These are phyloP conservation scores for Cucumis variabilis DNA, from an alignment of 331 rosid species.

Conservation along the genomic window DNA sequence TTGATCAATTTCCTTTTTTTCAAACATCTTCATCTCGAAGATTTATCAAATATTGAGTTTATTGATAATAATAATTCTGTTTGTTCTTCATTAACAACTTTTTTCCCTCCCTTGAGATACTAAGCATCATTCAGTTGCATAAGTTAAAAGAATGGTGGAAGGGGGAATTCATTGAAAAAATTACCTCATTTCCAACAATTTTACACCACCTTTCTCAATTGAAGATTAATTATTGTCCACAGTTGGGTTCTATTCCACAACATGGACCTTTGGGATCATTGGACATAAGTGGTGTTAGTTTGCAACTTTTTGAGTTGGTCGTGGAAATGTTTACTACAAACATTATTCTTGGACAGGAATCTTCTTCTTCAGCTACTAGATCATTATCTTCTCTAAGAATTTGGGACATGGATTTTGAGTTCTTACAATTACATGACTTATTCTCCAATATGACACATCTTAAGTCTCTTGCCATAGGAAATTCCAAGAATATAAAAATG, in stretches of 20 bases:
- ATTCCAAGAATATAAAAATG: no score
- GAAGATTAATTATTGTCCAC: no score
- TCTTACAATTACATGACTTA: neutral
- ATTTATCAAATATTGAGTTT: neutral
- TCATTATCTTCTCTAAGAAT: neutral
- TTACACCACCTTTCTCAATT: no score
- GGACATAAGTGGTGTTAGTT: no score
- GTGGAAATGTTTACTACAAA: no score
- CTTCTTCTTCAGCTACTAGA: neutral
- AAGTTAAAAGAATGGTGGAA: constrained; percentile 27
- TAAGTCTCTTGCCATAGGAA: no score
- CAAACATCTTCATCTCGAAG: neutral
- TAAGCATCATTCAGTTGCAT: neutral
- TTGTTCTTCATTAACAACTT: neutral
- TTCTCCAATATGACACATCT: no score
- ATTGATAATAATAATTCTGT: neutral
- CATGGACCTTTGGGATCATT: no score
- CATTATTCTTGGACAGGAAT: no score
- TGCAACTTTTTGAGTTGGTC: no score
- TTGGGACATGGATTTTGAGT: neutral
- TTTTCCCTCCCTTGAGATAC: neutral
- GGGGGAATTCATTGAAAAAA: neutral
- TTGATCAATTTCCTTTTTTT: constrained; percentile 19
- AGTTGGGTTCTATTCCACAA: no score
- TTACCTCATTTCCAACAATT: no score